Evolutionary conservation across 306 rosid genomes (phyloP), one percentile per base, ranked within the genome.

Genomic region (Arachis hypogaea): DNA sequence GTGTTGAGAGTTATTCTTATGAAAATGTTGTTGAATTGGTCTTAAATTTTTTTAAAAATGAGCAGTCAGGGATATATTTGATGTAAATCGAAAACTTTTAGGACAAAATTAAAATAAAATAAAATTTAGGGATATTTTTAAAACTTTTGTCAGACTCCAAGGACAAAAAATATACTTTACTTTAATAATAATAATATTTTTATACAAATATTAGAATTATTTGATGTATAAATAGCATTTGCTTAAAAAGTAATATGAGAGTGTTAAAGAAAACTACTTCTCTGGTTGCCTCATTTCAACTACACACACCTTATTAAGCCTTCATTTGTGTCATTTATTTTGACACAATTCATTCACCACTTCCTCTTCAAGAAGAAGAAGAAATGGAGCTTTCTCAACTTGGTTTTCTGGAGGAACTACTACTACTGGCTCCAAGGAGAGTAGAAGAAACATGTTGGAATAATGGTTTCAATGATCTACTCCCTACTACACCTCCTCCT

Each of bases 371-470:
- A 47, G 82, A 6, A 50, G 28, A 70, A 61, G 77, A 69, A 74
- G 59, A 72, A 43, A 93, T 93, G 98, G 98, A 93, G 90, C 92
- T 91, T 59, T 79, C 87, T 82, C 94, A 88, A 51, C 94, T 83
- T 85, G 91, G 92, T 64, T 86, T 89, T 80, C 84, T 93, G 71
- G 98, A 93, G 77, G 98, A 93, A 64, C 68, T 93, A 12, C 73
- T 91, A 64, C 68, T 93, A 12, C 75, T 91, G 7, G 89, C 90
- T 80, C 86, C 96, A 78, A 89, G 90, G 81, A 86, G 83, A 85
- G 94, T 33, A 33, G 38, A 2, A 33, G 38, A 4, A 33, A 4
- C 38, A 33, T 33, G 38, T 33, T 33, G 38, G 38, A 33, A 33
- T 60, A 33, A 33, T 60, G 89, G 82, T 1, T 80, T 84, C 67